Base-by-base conservation (phyloP, 2,329 filamentous ascomycete species). In the Nigrospora sphaerica region DNA sequence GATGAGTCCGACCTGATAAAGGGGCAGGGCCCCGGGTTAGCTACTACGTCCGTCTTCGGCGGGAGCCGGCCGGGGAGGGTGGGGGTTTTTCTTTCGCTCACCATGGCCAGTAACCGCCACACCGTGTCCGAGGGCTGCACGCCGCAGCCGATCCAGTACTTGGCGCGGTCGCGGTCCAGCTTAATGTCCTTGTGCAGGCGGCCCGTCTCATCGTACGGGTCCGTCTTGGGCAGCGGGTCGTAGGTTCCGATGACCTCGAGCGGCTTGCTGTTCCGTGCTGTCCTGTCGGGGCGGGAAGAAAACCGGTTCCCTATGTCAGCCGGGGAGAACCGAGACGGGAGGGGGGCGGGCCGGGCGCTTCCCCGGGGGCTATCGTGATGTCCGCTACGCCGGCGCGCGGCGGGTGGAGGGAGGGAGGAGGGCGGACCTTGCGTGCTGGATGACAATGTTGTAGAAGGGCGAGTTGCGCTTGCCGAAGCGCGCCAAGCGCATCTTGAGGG, bases 361-460 rank as follows among this genome's bases (percentile, higher is more conserved):
- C 19, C 19, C 4, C 19, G 4, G 19, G 19, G 19, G 19, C n/a
- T 23, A 6, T 23, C 34, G 16, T 36, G 14, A 36, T 36, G 34
- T 9, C 14, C 18, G 13, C 2, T 37, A 6, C 18, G 35, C n/a
- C n/a, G 33, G 12, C n/a, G 35, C 18, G 14, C 23, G 32, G 16
- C 17, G 23, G 36, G 39, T 33, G 33, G 33, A 28, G 23, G 35
- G 45, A 34, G 7, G 19, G 19, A 7, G 34, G n/a, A 13, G 37
- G 31, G 53, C 75, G 54, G 78, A 95, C 88, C 91, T 84, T 40
- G 91, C 91, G 62, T 97, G 92, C 14, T 90, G 81, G 54, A 98
- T 88, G 55, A 97, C 89, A 53, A 98, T 96, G 72, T 98, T 98
- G 78, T 95, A 98, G 59, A 96, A 86, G 3, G 93, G 92, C n/a